Base-by-base conservation (phyloP, 371 early-diverging fungal species). In the Actinomortierella wolfii region DNA sequence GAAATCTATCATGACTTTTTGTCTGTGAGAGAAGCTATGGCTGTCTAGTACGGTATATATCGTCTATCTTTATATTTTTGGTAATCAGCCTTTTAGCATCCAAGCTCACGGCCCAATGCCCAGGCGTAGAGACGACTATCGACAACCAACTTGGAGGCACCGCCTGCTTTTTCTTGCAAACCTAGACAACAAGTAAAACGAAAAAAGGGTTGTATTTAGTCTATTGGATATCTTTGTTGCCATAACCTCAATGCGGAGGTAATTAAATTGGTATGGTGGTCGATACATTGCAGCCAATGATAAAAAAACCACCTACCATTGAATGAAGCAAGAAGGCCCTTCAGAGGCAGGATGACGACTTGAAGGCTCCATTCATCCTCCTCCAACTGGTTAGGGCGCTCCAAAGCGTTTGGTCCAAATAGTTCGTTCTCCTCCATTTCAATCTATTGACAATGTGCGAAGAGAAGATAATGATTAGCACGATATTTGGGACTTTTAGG, bases 351-450 rank as follows among this genome's bases (percentile, higher is more conserved):
- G 3, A 63, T 57, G 5, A 81, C 59, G 0, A 78, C 76, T 24
- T 79, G 80, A 17, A 87, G 59, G 45, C 86, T 84, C 82, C 82
- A 85, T 61, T 87, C 87, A 51, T 84, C 87, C 0, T 66, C 77
- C 41, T 84, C 83, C 15, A 76, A 61, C 9, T 62, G 65, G 13
- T 76, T 75, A 45, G 57, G 55, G 25, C 66, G 64, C 7, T 53
- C 40, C 17, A 41, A 50, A 39, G 54, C 63, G 24, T 54, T 43
- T 9, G 61, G 67, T 2, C 60, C 60, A 42, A 63, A 51, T 5
- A 64, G 57, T 20, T 70, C 49, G 0, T 65, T 26, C 20, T 65
- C 57, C 14, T 74, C 62, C 62, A 75, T 56, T 13, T 61, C 61
- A 14, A 76, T 56, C 78, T 78, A 34, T 39, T 1, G 29, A 4